phyloP scores from a whole-genome alignment of 805 yeast genomes.

The Candida gorgasii region DNA sequence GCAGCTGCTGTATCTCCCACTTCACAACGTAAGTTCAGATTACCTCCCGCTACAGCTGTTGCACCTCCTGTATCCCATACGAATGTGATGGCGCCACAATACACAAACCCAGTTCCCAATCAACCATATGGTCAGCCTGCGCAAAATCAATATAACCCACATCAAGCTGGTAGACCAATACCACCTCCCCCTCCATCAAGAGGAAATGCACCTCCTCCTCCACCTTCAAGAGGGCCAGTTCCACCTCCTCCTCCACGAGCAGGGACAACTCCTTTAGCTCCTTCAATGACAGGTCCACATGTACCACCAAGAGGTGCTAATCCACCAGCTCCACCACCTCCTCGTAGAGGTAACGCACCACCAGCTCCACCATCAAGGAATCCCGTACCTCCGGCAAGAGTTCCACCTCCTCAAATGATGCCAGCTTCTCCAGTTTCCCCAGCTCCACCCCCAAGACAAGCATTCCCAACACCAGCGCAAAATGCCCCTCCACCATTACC shows the following conservation, averaged over 20 bases:
- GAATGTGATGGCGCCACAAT: constrained; percentile 16
- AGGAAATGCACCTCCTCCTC: constrained; percentile 17
- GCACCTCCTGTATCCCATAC: constrained; percentile 30
- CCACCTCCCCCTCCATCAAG: constrained; percentile 29
- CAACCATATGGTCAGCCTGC: constrained; percentile 4
- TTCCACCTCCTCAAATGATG: constrained; percentile 16
- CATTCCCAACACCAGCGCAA: constrained; percentile 8
- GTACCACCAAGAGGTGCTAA: constrained; percentile 12
- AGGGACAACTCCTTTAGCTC: constrained; percentile 21
- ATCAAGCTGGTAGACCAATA: constrained; percentile 10
- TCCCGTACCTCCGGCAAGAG: not conserved
- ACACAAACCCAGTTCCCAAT: constrained; percentile 20
- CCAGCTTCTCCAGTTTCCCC: constrained; percentile 20
- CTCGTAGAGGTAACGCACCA: constrained; percentile 18
- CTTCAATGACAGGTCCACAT: constrained; percentile 13
- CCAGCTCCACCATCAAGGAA: constrained; percentile 17
- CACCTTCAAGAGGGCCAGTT: constrained; percentile 16
- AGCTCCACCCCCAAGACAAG: constrained; percentile 12
- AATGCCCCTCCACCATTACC: constrained; percentile 2
- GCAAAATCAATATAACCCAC: constrained; percentile 11
- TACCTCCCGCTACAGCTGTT: constrained; percentile 35
- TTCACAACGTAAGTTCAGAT: constrained; percentile 29
- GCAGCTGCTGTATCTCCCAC: constrained; percentile 10
- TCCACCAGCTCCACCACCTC: constrained; percentile 18
- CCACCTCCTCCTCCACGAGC: constrained; percentile 19